phyloP scores from a whole-genome alignment of 139 green algal species.

The Ettlia oleoabundans region DNA sequence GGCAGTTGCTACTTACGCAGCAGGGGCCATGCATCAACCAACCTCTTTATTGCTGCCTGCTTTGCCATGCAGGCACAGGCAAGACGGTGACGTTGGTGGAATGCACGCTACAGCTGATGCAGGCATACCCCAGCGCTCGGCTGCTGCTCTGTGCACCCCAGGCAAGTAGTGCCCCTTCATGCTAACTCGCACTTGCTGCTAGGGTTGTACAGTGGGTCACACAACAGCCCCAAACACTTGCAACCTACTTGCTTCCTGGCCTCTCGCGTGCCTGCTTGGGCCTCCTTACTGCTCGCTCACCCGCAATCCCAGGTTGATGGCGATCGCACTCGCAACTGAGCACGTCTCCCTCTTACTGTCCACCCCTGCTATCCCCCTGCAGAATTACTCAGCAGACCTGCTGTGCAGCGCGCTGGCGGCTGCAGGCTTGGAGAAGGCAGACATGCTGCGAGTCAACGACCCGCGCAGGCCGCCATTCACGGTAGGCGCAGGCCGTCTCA shows the following conservation, averaged over 20 bases:
- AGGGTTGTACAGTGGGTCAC: neutral
- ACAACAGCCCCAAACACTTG: no score
- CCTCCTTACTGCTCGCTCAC: no score
- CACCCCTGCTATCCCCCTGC: conserved; percentile 43
- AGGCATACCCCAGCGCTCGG: conserved; percentile 21
- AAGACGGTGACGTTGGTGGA: conserved; percentile 82
- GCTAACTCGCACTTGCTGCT: neutral
- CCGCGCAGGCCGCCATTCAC: conserved; percentile 44
- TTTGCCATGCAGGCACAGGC: conserved; percentile 58
- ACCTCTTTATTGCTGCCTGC: neutral
- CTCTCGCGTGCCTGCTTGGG: no score
- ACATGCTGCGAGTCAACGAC: conserved; percentile 66
- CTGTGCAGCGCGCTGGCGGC: conserved; percentile 51
- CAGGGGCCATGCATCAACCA: no score
- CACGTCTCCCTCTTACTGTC: no score
- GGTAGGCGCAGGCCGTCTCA: neutral
- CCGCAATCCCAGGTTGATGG: no score
- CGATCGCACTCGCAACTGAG: no score
- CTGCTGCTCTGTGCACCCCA: conserved; percentile 60
- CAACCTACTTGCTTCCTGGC: no score
- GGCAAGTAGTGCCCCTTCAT: neutral
- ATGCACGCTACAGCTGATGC: conserved; percentile 54
- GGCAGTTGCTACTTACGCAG: no score
- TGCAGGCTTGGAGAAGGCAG: conserved; percentile 11
- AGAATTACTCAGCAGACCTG: conserved; percentile 64